Evolutionary conservation across 768 basidiomycete species (phyloP).

Genomic region (Omphalotus guepiniiformis): DNA sequence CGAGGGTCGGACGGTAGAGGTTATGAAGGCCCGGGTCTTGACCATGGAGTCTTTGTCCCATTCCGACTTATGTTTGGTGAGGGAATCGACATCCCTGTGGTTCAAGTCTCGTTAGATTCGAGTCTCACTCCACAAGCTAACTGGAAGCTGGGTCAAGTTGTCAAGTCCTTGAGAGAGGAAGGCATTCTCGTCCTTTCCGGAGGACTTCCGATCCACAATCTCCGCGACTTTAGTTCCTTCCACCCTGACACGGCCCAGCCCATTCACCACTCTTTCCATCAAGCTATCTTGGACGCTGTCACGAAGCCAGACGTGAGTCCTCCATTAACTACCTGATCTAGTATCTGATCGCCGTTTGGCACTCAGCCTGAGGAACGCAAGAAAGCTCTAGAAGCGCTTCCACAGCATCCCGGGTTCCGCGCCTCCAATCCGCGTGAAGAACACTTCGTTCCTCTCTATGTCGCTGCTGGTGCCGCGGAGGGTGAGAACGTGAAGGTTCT

Average conservation of each 20-base stretch:
- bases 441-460: constrained; percentile 77
- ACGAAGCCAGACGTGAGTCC: constrained; percentile 42
- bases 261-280: constrained; percentile 51
- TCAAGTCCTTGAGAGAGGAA: constrained; percentile 59
- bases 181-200: constrained; percentile 68
- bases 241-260: constrained; percentile 43
- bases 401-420: constrained; percentile 58
- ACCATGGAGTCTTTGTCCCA: constrained; percentile 80
- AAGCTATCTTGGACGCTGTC: constrained; percentile 56
- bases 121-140: constrained; percentile 56
- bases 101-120: constrained; percentile 65
- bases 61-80: constrained; percentile 78
- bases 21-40: constrained; percentile 59
- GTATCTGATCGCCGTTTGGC: constrained; percentile 1
- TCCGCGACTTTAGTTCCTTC: constrained; percentile 50
- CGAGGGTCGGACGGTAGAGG: constrained; percentile 67
- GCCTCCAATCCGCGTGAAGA: constrained; percentile 72
- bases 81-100: constrained; percentile 60
- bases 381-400: constrained; percentile 49
- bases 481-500: constrained; percentile 47
- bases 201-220: constrained; percentile 65
- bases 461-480: constrained; percentile 71
- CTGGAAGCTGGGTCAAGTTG: constrained; percentile 61
- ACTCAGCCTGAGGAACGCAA: constrained; percentile 48
- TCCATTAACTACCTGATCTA: background rate